Evolutionary conservation across 768 basidiomycete species (phyloP).

Genomic region (Mycena crocata): DNA sequence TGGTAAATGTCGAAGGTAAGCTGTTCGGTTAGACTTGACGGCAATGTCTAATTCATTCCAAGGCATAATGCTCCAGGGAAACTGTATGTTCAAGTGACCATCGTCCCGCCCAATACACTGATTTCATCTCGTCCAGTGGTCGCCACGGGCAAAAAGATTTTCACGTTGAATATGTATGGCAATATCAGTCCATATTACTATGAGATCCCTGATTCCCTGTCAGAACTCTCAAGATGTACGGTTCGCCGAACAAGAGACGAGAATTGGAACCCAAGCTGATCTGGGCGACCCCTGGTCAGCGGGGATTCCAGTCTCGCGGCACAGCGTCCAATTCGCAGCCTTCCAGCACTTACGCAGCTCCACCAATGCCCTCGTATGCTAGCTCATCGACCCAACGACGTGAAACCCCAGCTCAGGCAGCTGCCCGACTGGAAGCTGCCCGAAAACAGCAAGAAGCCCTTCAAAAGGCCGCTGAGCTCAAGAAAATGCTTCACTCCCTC

Average conservation of each 20-base stretch:
- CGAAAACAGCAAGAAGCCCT: constrained; percentile 63
- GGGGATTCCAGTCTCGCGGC: constrained; percentile 59
- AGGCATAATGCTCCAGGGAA: constrained; percentile 68
- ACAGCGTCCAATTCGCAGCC: constrained; percentile 29
- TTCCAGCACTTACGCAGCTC: constrained; percentile 7
- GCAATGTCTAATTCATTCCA: neutral
- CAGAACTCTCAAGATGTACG: constrained; percentile 81
- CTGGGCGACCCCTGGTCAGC: constrained; percentile 81
- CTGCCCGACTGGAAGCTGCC: constrained; percentile 55
- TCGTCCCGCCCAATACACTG: neutral
- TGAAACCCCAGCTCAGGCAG: constrained; percentile 35
- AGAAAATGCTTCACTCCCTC: constrained; percentile 69
- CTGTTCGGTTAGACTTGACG: constrained; percentile 45
- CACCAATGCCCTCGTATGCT: constrained; percentile 14
- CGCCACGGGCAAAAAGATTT: constrained; percentile 39
- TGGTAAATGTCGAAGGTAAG: constrained; percentile 79
- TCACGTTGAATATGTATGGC: constrained; percentile 70
- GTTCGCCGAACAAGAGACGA: constrained; percentile 66
- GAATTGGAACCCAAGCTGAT: constrained; percentile 72
- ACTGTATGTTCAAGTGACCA: constrained; percentile 58
- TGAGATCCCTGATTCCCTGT: neutral
- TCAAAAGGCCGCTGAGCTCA: constrained; percentile 74
- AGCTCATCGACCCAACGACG: constrained; percentile 35
- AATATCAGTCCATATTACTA: neutral
- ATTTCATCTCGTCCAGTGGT: neutral